These are phyloP conservation scores for Rhodotorula toruloides DNA, from an alignment of 768 basidiomycete genomes.

Conservation along the genomic window DNA sequence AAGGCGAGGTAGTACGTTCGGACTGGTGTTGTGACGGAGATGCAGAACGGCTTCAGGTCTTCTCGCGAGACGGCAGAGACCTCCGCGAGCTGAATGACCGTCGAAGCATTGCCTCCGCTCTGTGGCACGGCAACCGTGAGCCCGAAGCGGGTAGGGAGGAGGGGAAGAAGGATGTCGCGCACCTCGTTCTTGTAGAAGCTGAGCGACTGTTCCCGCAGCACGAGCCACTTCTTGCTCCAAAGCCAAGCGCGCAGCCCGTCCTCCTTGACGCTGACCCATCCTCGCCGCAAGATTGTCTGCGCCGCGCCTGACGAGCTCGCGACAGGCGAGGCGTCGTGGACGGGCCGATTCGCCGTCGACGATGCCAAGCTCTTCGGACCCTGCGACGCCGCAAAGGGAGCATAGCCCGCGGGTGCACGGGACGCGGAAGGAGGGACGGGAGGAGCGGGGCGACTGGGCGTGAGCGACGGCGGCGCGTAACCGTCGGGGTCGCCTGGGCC, in stretches of 20 bases:
- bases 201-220: constrained; percentile 72
- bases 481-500: no score
- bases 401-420: no score
- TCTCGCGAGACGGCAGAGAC: constrained; percentile 83
- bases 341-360: no score
- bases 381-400: no score
- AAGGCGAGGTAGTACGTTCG: constrained; percentile 71
- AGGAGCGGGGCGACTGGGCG: no score
- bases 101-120: constrained; percentile 49
- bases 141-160: background rate
- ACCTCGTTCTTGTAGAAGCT: constrained; percentile 90
- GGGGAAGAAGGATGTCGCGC: constrained; percentile 44
- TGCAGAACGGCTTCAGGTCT: constrained; percentile 89
- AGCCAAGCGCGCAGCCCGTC: constrained; percentile 87
- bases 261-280: constrained; percentile 83
- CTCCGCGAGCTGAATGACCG: constrained; percentile 63
- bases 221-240: constrained; percentile 84
- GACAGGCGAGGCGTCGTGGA: background rate
- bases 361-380: no score
- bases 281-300: constrained; percentile 51
- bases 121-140: background rate
- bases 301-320: background rate
- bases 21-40: constrained; percentile 77
- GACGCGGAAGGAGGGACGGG: no score
- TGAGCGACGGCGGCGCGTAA: no score